These are phyloP conservation scores for Nothophytophthora sp. DNA, from an alignment of 352 stramenopile species.

Conservation along the genomic window DNA sequence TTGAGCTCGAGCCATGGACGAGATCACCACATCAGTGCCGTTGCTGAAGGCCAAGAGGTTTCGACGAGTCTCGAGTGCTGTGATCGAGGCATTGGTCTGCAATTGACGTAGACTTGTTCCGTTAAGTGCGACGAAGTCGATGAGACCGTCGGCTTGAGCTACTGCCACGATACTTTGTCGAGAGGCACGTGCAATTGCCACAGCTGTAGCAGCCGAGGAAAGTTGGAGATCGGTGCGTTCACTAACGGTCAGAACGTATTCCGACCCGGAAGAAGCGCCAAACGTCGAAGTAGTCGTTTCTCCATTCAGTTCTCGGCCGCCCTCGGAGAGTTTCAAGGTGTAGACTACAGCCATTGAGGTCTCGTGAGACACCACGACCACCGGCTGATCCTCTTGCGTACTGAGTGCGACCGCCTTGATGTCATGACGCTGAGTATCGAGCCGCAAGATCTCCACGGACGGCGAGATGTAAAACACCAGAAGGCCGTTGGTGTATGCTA, in stretches of 20 bases:
- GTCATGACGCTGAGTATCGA: background rate
- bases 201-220: conserved; percentile 5
- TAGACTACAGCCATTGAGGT: conserved; percentile 15
- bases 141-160: conserved; percentile 10
- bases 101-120: conserved; percentile 45
- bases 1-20: conserved; percentile 30
- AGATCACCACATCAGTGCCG: conserved; percentile 25
- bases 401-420: conserved; percentile 19
- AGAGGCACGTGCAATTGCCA: conserved; percentile 11
- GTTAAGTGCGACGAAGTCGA: conserved; percentile 45
- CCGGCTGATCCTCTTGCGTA: conserved; percentile 13
- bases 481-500: conserved; percentile 24
- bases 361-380: conserved; percentile 19
- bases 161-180: conserved; percentile 16
- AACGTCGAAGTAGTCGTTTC: background rate
- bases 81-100: conserved; percentile 17
- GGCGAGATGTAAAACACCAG: conserved; percentile 40
- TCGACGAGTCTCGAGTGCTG: conserved; percentile 33
- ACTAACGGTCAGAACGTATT: conserved; percentile 4
- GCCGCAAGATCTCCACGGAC: conserved; percentile 16
- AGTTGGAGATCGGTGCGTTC: background rate
- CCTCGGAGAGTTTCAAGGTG: conserved; percentile 18
- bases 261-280: background rate
- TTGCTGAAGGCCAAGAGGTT: conserved; percentile 49
- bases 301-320: background rate